These are phyloP conservation scores for Paecilomyces formosus DNA, from an alignment of 2,329 filamentous ascomycete genomes.

Conservation along the genomic window DNA sequence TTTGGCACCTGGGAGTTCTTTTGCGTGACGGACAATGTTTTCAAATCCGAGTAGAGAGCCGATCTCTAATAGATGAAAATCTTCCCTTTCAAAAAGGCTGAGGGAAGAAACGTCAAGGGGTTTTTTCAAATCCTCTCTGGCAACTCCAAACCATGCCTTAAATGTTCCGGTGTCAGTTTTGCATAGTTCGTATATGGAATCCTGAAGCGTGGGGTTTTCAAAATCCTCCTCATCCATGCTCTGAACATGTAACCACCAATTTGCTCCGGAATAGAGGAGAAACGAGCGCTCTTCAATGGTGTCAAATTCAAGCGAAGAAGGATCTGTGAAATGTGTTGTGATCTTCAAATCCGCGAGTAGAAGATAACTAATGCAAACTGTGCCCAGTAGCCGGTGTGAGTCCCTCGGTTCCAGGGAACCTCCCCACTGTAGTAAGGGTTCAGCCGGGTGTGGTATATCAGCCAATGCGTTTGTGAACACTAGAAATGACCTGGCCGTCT, in stretches of 20 bases:
- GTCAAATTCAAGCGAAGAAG: background rate
- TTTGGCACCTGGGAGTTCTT: background rate
- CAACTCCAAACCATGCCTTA: background rate
- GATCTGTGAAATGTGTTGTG: background rate
- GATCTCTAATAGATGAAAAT: background rate
- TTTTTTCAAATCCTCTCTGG: background rate
- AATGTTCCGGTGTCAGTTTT: background rate
- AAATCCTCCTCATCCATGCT: background rate
- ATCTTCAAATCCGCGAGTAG: background rate
- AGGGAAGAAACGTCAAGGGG: background rate
- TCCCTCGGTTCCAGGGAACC: background rate
- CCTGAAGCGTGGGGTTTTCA: background rate
- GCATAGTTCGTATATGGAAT: background rate
- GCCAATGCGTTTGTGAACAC: constrained; percentile 4
- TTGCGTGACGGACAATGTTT: background rate
- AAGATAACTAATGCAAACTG: background rate
- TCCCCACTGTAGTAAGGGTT: background rate
- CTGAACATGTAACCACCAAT: background rate
- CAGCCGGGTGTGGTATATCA: background rate
- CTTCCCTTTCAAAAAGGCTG: background rate
- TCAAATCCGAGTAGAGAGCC: background rate
- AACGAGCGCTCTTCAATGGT: background rate
- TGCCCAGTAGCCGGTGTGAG: background rate
- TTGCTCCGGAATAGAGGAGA: background rate
- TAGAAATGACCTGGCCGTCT: constrained; percentile 35